Conservation (phyloP, 495 filamentous ascomycete genomes). For the Pyrenula aspistea region DNA sequence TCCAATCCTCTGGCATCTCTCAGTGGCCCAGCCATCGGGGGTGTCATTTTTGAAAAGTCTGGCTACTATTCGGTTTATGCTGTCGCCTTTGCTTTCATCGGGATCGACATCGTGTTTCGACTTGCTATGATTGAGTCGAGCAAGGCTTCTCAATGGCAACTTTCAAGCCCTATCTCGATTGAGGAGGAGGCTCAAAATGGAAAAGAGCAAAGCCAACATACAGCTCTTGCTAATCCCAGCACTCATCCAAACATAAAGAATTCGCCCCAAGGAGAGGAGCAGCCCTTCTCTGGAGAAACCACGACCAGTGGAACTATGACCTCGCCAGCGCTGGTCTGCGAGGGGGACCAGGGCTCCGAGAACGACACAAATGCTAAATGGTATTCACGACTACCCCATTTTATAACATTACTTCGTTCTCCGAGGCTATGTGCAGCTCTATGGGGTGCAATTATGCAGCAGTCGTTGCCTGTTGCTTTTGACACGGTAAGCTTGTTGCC, state of each 20-base stretch:
- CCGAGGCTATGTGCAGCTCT: constrained; percentile 25
- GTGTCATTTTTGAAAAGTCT: constrained; percentile 52
- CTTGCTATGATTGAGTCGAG: constrained; percentile 50
- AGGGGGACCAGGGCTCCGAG: neutral
- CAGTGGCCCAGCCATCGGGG: constrained; percentile 55
- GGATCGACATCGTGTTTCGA: constrained; percentile 45
- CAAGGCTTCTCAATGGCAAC: constrained; percentile 37
- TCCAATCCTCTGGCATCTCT: constrained; percentile 43
- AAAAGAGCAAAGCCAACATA: neutral
- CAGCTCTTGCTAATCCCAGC: neutral
- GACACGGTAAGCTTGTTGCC: constrained; percentile 9
- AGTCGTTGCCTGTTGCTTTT: neutral
- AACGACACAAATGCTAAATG: neutral
- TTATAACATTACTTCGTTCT: constrained; percentile 25
- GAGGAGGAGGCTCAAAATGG: neutral
- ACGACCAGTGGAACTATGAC: neutral
- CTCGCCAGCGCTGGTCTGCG: neutral
- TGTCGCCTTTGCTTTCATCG: constrained; percentile 37
- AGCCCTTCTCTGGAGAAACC: neutral
- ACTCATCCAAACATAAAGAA: neutral
- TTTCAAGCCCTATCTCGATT: neutral
- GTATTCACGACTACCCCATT: constrained; percentile 12
- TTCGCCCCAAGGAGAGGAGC: neutral
- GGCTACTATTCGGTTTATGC: constrained; percentile 44
- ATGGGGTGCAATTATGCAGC: constrained; percentile 9